Base-by-base conservation (phyloP, 2,329 filamentous ascomycete species). In the Cercospora zeae-maydis region DNA sequence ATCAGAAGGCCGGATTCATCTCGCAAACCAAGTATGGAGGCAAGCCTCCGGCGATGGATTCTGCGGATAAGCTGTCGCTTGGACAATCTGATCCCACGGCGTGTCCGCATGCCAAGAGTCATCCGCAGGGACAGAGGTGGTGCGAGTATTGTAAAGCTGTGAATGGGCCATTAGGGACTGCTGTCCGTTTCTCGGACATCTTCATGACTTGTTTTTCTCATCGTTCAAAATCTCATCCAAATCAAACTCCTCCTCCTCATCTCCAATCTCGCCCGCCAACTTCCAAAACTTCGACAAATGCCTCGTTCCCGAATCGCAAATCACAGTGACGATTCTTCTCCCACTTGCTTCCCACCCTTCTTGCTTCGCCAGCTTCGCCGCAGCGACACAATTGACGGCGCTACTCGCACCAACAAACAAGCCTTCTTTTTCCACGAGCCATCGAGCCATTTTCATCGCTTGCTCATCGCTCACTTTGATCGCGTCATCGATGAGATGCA, bases 371-470 rank as follows among this genome's bases (percentile, higher is more conserved):
- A 88, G 82, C 56, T 83, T 83, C 9, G 90, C 87, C 21, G 91
- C 89, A 4, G 90, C 91, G 45, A 91, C 89, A 82, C 93, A 96
- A 76, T 99, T 99, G 58, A 99, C 93, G n/a, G 93, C 90, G 76
- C 90, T 96, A 75, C 92, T 96, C 75, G 93, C 96, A 8, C 95
- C 96, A 42, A 93, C 83, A 72, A 99, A 99, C 58, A 99, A 88
- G 7, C 95, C 95, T 76, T 99, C 95, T 67, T 93, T 89, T 78
- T 98, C 93, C 8, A 97, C 93, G 42, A 99, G 79, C 92, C 92
- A 98, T 66, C 91, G 83, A n/a, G 93, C 95, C 95, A 99, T 99
- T 59, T 83, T 84, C 75, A 91, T 87, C 11, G 95, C 95, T 80
- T 99, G 93, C 55, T 87, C 85, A 76, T 99, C 96, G 2, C 86